Base-by-base conservation (phyloP, 2,329 filamentous ascomycete species). In the Graphilbum fragrans region DNA sequence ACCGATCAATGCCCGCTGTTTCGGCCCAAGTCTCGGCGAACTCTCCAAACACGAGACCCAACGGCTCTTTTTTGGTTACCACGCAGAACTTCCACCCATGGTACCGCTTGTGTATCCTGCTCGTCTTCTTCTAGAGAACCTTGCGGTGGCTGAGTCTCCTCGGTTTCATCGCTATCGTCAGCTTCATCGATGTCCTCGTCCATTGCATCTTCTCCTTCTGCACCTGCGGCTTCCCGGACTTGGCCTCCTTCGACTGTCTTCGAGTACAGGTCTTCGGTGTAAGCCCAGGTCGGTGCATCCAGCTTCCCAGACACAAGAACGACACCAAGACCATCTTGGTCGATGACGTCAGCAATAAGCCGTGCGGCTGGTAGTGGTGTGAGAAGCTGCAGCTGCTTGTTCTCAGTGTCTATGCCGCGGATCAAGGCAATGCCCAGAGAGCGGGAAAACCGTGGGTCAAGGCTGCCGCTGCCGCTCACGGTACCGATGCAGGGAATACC, bases 281-380 rank as follows among this genome's bases (percentile, higher is more conserved):
- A 83, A 2, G 78, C 77, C 80, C 80, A 86, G 3, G 67, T 75
- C 0, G 81, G 79, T 2, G 72, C 61, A 51, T 86, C 82, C 42
- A 83, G 74, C 49, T 73, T 79, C 3, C 82, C 82, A 41, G 78
- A 71, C 1, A 86, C 69, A 4, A 86, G 63, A 3, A 84, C 70
- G 16, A 84, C 60, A 16, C 66, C 60, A 25, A 65, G 61, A 0
- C 68, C 69, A 22, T 57, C 48, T 12, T 50, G 40, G 7, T 41
- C 36, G 38, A 40, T 22, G 5, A 44, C 45, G 4, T 45, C 40
- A 1, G 39, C 43, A 0, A 50, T 17, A 3, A 39, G 38, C 0
- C 35, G 40, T 4, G n/a, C 43, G 3, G 39, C 38, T 1, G 33
- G 21, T 8, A 46, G n/a, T 0, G 83, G 82, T 0, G 80, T 81